Base-by-base conservation (phyloP, 768 basidiomycete genomes). In the Sarcodon aspratus region DNA sequence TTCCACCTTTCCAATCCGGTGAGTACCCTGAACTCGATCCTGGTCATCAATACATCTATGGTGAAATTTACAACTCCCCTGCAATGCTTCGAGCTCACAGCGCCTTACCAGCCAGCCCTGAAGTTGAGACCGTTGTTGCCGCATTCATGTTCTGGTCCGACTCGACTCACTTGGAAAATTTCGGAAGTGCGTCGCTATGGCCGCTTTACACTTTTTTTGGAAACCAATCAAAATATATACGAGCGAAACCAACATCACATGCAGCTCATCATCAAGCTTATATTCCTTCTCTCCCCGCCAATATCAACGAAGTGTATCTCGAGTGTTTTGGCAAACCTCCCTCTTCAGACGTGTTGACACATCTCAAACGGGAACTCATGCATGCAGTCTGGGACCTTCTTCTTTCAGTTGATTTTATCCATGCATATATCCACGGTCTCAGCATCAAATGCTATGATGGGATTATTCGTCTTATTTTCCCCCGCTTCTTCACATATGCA, bases 261-360 rank as follows among this genome's bases (percentile, higher is more conserved):
- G 63, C 69, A 1, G 57, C 60, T 12, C 66, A 73, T 50, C 70
- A 71, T 52, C 11, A 71, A 3, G 72, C 68, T 9, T 74, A 73
- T 54, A 63, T 76, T 18, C 71, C 70, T 0, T 57, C 59, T 10
- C 52, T 72, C 5, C 63, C 65, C 0, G 67, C 66, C 44, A 32
- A 36, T 1, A 57, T 69, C 33, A 57, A 65, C 32, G 67, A 68
- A 45, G 56, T 46, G 52, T 57, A 51, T 45, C n/a, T 13, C 10
- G 27, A 48, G 45, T 48, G 36, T 45, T 57, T 48, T 37, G 59
- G 35, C 2, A 47, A 52, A 7, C 21, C 34, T 12, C 48, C 59
- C 6, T 51, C 54, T n/a, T 43, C 44, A 0, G 52, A 49, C 3
- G 48, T 65, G 3, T 15, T 67, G 6, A 55, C 63, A 9, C 64